Evolutionary conservation across 2,329 filamentous ascomycete species (phyloP).

Genomic region (Albophoma yamanashiensis): DNA sequence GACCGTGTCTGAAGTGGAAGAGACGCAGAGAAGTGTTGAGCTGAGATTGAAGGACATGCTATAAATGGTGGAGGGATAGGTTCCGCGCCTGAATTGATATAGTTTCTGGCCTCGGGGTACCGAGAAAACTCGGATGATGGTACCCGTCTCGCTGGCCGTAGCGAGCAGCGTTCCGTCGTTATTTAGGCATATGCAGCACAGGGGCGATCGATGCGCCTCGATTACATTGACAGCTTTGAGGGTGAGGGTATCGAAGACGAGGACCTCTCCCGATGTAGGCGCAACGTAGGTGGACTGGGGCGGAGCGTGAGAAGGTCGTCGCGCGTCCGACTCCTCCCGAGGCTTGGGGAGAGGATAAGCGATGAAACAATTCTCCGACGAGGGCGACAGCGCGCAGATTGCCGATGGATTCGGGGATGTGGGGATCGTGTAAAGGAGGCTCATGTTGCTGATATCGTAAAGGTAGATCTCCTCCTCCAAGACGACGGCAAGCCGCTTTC

Average conservation of each 20-base stretch:
- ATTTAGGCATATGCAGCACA: slow-evolving; percentile 86
- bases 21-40: slow-evolving; percentile 87
- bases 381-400: slow-evolving; percentile 86
- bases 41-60: slow-evolving; percentile 98
- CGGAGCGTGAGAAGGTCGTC: slow-evolving; percentile 71
- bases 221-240: slow-evolving; percentile 92
- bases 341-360: slow-evolving; percentile 81
- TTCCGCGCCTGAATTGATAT: slow-evolving; percentile 91
- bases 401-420: slow-evolving; percentile 89
- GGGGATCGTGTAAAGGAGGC: slow-evolving; percentile 79
- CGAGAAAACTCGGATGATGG: slow-evolving; percentile 92
- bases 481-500: slow-evolving; percentile 86
- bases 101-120: slow-evolving; percentile 86
- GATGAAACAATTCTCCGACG: slow-evolving; percentile 90
- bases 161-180: slow-evolving; percentile 85
- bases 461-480: slow-evolving; percentile 95
- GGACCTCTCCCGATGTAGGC: slow-evolving; percentile 80
- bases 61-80: slow-evolving; percentile 91
- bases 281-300: slow-evolving; percentile 68
- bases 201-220: slow-evolving; percentile 83
- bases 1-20: slow-evolving; percentile 90
- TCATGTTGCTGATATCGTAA: slow-evolving; percentile 99
- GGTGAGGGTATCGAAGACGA: slow-evolving; percentile 83
- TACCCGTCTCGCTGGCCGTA: slow-evolving; percentile 94
- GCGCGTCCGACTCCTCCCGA: slow-evolving; percentile 46